phyloP scores from a whole-genome alignment of 306 rosid species.

The Ziziphus jujuba region DNA sequence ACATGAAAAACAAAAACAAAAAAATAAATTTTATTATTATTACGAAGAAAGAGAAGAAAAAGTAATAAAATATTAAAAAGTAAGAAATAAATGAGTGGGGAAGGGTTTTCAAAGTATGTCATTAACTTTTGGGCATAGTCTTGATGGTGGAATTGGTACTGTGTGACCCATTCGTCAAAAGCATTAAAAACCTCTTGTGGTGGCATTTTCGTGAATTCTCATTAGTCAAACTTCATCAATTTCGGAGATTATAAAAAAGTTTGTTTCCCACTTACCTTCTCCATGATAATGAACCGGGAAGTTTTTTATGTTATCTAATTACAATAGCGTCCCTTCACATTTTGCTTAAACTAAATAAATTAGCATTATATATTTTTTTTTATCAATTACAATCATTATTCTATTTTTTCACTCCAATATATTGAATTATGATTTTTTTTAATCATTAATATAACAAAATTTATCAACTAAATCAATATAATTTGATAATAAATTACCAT shows the following conservation, averaged over 20 bases:
- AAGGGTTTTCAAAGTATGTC: slow-evolving; percentile 37
- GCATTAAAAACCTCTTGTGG: slow-evolving; percentile 15
- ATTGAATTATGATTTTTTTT: too few species aligned
- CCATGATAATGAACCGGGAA: slow-evolving; percentile 33
- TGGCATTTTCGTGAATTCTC: slow-evolving; percentile 29
- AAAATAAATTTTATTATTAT: too few species aligned
- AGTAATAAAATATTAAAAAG: not conserved
- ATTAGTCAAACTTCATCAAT: slow-evolving; percentile 52
- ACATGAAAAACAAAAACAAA: too few species aligned
- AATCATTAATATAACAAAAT: too few species aligned
- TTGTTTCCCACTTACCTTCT: slow-evolving; percentile 59
- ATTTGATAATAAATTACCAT: too few species aligned
- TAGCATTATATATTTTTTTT: too few species aligned
- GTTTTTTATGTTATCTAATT: slow-evolving; percentile 20
- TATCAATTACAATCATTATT: too few species aligned
- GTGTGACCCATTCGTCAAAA: slow-evolving; percentile 44
- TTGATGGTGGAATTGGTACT: slow-evolving; percentile 25
- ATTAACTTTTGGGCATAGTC: slow-evolving; percentile 33
- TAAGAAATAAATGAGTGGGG: slow-evolving; percentile 39
- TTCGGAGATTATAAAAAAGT: slow-evolving; percentile 47
- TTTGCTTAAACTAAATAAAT: not conserved
- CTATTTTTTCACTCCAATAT: too few species aligned
- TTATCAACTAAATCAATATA: too few species aligned
- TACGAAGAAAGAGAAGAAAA: too few species aligned
- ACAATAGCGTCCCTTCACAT: slow-evolving; percentile 2